Base-by-base conservation (phyloP, 164 flowering plant genomes). In the Malania oleifera region DNA sequence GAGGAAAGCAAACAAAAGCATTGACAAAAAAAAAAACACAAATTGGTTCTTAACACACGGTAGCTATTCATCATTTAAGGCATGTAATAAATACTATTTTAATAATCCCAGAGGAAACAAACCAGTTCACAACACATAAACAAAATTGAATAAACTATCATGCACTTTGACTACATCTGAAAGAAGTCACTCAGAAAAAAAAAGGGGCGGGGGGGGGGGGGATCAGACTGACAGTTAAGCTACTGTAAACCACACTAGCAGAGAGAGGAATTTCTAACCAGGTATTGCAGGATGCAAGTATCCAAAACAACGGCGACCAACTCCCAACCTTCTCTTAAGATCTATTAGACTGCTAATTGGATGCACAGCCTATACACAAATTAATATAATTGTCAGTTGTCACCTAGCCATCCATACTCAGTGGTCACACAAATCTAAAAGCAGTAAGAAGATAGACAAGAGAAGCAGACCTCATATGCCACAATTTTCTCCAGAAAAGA, bases 221-320 rank as follows among this genome's bases (percentile, higher is more conserved):
- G n/a, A n/a, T n/a, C n/a, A n/a, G n/a, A n/a, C n/a, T n/a, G 10
- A 56, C 9, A 40, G 18, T 53, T 6, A 59, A 20, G 43, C 5
- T 39, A 25, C 7, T 18, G 43, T 50, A 19, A 44, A 48, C 60
- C 20, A 22, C 8, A 9, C 12, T 17, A 66, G 14, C 39, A 58
- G 19, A 60, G 41, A 54, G 14, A 56, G 14, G 48, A 73, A 57
- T 27, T 48, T 35, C 82, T 69, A 62, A 92, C 98, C 95, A 46
- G 98, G 95, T 53, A 92, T 81, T 49, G 96, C 83, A 10, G 95
- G 87, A 76, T 92, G 96, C 40, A 92, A 71, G 70, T 92, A 92
- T 67, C 93, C 95, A 77, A 92, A 92, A 70, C 98, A 92, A 23
- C 98, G 95, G 10, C 91, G 96, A 25, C 98, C 98, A 20, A 85